Percentiles rank a stretch among this genome's conserved stretches.
These are phyloP conservation scores for Eucalyptus cloeziana DNA, from an alignment of 345 rosid genomes.

Conservation along the genomic window DNA sequence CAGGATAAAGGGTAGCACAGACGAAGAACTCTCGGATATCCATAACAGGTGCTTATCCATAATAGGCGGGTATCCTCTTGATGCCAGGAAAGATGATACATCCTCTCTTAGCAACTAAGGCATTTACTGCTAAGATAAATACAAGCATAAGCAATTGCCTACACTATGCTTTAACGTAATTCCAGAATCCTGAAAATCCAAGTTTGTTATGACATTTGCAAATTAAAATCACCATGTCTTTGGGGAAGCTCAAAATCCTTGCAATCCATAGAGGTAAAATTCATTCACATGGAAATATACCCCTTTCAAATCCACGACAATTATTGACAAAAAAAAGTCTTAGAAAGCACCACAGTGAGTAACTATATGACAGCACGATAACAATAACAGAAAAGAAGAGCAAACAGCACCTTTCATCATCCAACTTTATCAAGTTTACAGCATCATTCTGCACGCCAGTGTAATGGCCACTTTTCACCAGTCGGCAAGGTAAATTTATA, in stretches of 20 bases:
- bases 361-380: too few species aligned
- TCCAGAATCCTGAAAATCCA: background rate
- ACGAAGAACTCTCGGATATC: background rate
- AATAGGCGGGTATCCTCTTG: background rate
- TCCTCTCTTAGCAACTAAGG: background rate
- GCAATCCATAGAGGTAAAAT: background rate
- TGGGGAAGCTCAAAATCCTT: background rate
- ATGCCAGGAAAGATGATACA: background rate
- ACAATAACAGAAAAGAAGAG: background rate
- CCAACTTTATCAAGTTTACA: too few species aligned
- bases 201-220: background rate
- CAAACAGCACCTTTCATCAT: too few species aligned
- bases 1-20: background rate
- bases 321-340: too few species aligned
- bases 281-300: background rate
- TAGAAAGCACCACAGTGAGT: too few species aligned
- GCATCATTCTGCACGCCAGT: conserved; percentile 32
- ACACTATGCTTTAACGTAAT: background rate
- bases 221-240: background rate
- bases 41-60: background rate
- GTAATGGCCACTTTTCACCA: too few species aligned
- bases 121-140: background rate
- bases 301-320: background rate
- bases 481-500: too few species aligned
- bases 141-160: background rate